Percentiles rank a stretch among this genome's conserved stretches.
phyloP scores from a whole-genome alignment of 768 basidiomycete genomes.

The Collybiopsis confluens region DNA sequence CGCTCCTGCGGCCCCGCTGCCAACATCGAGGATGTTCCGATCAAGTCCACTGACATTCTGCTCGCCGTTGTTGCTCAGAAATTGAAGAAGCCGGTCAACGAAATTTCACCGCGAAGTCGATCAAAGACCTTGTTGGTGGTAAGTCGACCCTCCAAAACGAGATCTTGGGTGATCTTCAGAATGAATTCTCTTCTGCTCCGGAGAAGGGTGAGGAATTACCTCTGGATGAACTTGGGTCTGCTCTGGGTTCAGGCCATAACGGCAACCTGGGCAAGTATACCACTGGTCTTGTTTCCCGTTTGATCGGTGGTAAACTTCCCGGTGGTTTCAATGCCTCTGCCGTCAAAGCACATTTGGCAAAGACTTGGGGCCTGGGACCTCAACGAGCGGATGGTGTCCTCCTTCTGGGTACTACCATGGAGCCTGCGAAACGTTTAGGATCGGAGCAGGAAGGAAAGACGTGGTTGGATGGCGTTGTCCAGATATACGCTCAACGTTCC shows the following conservation, averaged over 20 bases:
- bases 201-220: conserved; percentile 98
- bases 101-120: conserved; percentile 90
- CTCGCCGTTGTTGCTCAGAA: conserved; percentile 93
- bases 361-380: conserved; percentile 94
- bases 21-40: conserved; percentile 82
- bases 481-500: conserved; percentile 81
- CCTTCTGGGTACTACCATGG: conserved; percentile 85
- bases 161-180: conserved; percentile 93
- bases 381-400: conserved; percentile 87
- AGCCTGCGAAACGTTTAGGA: conserved; percentile 89
- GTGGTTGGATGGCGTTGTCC: conserved; percentile 86
- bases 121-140: conserved; percentile 97
- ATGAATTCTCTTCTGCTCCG: conserved; percentile 91
- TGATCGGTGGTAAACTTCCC: conserved; percentile 96
- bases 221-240: conserved; percentile 90
- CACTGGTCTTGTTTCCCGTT: conserved; percentile 81
- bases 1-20: conserved; percentile 61
- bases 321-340: conserved; percentile 95
- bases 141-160: conserved; percentile 99
- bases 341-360: conserved; percentile 84
- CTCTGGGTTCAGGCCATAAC: conserved; percentile 73
- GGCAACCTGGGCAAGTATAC: conserved; percentile 95
- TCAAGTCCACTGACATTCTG: conserved; percentile 88
- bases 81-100: conserved; percentile 90
- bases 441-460: conserved; percentile 90